phyloP scores from a whole-genome alignment of 2,329 filamentous ascomycete genomes.

The Colletotrichum gigasporum region DNA sequence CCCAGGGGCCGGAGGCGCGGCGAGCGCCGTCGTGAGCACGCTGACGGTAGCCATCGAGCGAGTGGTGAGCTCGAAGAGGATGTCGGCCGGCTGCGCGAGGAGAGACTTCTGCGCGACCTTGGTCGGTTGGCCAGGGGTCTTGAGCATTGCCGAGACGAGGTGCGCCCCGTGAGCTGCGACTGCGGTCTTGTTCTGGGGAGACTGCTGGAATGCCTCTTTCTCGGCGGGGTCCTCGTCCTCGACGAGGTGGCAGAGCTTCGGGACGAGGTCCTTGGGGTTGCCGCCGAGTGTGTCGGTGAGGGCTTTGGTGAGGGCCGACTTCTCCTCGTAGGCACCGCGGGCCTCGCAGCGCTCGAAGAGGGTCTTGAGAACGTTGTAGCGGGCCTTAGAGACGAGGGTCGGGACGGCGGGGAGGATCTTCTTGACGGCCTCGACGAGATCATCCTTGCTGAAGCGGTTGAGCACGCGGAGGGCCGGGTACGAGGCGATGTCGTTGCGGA shows the following conservation, averaged over 20 bases:
- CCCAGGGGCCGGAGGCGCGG: slow-evolving; percentile 49
- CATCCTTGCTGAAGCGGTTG: slow-evolving; percentile 86
- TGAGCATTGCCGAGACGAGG: slow-evolving; percentile 81
- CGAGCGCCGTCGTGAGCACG: slow-evolving; percentile 60
- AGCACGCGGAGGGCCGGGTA: slow-evolving; percentile 88
- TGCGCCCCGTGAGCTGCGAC: slow-evolving; percentile 78
- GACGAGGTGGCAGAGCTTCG: slow-evolving; percentile 58
- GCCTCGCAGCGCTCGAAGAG: slow-evolving; percentile 85
- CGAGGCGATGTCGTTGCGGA: slow-evolving; percentile 89
- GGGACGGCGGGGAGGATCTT: slow-evolving; percentile 78
- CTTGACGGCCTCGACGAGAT: slow-evolving; percentile 77
- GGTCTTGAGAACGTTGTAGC: slow-evolving; percentile 81
- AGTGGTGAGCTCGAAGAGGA: slow-evolving; percentile 71
- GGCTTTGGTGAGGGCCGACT: slow-evolving; percentile 56
- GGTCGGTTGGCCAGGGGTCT: slow-evolving; percentile 73
- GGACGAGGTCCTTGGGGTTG: slow-evolving; percentile 57
- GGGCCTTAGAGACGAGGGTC: slow-evolving; percentile 76
- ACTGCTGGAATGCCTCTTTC: slow-evolving; percentile 47
- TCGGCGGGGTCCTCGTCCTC: slow-evolving; percentile 39
- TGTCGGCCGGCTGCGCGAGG: slow-evolving; percentile 63
- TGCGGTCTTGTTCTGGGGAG: slow-evolving; percentile 65
- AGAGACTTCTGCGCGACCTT: slow-evolving; percentile 80
- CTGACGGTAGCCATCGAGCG: slow-evolving; percentile 58
- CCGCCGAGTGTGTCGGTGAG: slow-evolving; percentile 58
- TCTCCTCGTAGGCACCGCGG: slow-evolving; percentile 67